A percentile compares a stretch with the other conserved stretches of the same genome.
Evolutionary conservation across 106 monocot species (phyloP).

Genomic region (Dendrobium nobile): DNA sequence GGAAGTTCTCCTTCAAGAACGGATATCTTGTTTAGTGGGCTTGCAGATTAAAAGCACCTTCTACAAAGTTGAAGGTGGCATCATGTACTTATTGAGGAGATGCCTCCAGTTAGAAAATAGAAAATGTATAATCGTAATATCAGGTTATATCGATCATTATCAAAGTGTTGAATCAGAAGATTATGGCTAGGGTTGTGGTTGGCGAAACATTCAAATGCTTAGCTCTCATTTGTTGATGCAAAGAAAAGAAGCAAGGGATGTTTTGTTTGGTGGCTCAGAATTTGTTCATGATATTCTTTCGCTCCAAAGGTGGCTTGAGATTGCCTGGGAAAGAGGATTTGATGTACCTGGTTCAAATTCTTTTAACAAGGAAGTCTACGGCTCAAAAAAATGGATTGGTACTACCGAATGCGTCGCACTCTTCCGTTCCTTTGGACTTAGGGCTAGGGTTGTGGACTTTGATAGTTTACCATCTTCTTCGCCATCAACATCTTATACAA

Average conservation of each 20-base stretch:
- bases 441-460: constrained; percentile 87
- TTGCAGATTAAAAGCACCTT: constrained; percentile 48
- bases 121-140: constrained; percentile 43
- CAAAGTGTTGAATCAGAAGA: constrained; percentile 64
- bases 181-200: constrained; percentile 93
- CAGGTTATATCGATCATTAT: constrained; percentile 74
- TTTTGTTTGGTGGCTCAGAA: constrained; percentile 75
- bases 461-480: constrained; percentile 43
- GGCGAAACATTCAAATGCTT: constrained; percentile 97
- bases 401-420: constrained; percentile 93
- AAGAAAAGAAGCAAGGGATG: constrained; percentile 60
- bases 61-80: constrained; percentile 56
- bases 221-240: constrained; percentile 72
- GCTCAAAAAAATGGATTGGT: constrained; percentile 85
- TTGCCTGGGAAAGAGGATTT: constrained; percentile 87
- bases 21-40: constrained; percentile 28
- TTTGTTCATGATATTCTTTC: constrained; percentile 91
- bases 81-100: constrained; percentile 58
- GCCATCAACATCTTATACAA: constrained; percentile 6
- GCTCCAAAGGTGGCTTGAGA: constrained; percentile 92
- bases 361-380: constrained; percentile 60
- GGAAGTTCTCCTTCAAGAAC: constrained; percentile 20
- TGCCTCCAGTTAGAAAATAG: constrained; percentile 58
- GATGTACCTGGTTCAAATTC: constrained; percentile 49
- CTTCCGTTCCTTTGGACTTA: constrained; percentile 79